Evolutionary conservation across 2,329 filamentous ascomycete genomes (phyloP).

Genomic region (Coniochaeta prunicola): DNA sequence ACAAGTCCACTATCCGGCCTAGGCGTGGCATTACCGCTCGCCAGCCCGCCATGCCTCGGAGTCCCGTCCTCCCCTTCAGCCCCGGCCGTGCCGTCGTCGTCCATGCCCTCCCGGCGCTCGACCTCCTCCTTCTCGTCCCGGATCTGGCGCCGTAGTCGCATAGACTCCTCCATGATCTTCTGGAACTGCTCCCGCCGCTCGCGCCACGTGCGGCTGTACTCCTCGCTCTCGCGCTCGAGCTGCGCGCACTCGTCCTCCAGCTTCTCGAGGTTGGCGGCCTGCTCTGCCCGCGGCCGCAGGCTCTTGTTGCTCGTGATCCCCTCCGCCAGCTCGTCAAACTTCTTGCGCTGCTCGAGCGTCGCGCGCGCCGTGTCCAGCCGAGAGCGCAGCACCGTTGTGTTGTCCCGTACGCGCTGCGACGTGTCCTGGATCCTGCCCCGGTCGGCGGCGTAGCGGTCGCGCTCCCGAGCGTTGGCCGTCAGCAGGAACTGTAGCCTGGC

Average conservation of each 20-base stretch:
- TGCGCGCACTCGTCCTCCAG: conserved; percentile 83
- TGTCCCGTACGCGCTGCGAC: conserved; percentile 69
- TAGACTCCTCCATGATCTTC: conserved; percentile 84
- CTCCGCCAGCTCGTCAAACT: conserved; percentile 81
- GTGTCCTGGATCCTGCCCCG: conserved; percentile 73
- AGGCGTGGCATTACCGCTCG: conserved; percentile 44
- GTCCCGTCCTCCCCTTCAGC: conserved; percentile 50
- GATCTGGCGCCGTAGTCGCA: conserved; percentile 75
- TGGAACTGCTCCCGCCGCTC: conserved; percentile 83
- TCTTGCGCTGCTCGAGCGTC: conserved; percentile 70
- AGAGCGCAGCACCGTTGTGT: conserved; percentile 63
- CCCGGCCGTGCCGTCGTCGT: conserved; percentile 42
- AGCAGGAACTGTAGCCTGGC: conserved; percentile 82
- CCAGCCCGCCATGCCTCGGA: conserved; percentile 34
- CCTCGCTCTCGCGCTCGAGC: conserved; percentile 74
- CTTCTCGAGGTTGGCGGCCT: conserved; percentile 69
- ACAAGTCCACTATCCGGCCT: conserved; percentile 32
- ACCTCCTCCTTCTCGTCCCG: conserved; percentile 94
- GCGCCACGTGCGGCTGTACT: conserved; percentile 75
- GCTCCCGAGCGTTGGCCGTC: conserved; percentile 74
- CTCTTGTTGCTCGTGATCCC: conserved; percentile 77
- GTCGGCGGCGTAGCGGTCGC: conserved; percentile 74
- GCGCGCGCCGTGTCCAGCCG: conserved; percentile 71
- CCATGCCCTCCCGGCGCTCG: conserved; percentile 77
- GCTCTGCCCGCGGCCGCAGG: conserved; percentile 77